Conservation (phyloP, 306 rosid genomes). For the Cicer judaicum region DNA sequence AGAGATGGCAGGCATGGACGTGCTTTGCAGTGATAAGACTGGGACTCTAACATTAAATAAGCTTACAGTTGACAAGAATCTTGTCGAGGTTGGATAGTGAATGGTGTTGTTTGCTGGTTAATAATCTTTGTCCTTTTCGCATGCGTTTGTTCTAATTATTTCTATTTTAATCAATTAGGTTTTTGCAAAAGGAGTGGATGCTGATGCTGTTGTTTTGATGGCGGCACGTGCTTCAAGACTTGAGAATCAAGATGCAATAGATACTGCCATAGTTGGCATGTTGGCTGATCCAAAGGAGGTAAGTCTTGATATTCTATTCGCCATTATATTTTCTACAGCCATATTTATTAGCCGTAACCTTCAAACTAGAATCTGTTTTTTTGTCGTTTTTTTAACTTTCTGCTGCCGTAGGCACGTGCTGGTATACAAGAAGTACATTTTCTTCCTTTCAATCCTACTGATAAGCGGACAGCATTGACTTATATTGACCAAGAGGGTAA, state of each 20-base stretch:
- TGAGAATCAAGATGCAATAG: conserved; percentile 98
- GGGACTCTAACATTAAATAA: conserved; percentile 93
- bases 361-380: not conserved
- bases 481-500: conserved; percentile 80
- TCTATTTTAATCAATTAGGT: conserved; percentile 58
- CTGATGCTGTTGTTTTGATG: conserved; percentile 90
- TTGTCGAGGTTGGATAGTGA: conserved; percentile 72
- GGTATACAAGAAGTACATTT: conserved; percentile 93
- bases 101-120: conserved; percentile 37
- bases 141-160: conserved; percentile 29
- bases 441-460: conserved; percentile 98
- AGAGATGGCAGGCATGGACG: conserved; percentile 99
- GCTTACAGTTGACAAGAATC: conserved; percentile 90
- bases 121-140: not conserved
- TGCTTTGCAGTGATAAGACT: conserved; percentile 98
- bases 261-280: conserved; percentile 93
- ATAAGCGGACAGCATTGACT: conserved; percentile 96
- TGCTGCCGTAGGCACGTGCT: conserved; percentile 79
- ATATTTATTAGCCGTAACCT: conserved; percentile 34
- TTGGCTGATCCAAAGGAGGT: conserved; percentile 99
- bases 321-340: not conserved
- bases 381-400: conserved; percentile 35
- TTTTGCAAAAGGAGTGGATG: conserved; percentile 91
- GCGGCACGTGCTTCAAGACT: conserved; percentile 94
- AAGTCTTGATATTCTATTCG: conserved; percentile 31